Evolutionary conservation across 176 grass and related monocot genomes (phyloP).

Genomic region (Triticum dicoccoides): DNA sequence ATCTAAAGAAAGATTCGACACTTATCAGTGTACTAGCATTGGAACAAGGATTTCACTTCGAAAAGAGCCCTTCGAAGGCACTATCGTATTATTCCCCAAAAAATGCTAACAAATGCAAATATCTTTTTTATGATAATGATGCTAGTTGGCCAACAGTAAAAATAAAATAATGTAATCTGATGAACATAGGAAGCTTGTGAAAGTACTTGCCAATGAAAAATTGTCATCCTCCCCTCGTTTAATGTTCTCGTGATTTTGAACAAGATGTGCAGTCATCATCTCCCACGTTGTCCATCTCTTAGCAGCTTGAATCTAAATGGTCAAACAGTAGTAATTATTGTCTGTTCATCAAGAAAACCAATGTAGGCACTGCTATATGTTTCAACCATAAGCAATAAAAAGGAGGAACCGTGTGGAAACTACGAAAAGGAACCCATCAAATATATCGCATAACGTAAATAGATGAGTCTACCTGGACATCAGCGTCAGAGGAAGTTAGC

Average conservation of each 20-base stretch:
- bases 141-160: neutral
- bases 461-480: conserved; percentile 52
- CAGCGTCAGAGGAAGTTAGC: conserved; percentile 66
- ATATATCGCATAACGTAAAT: neutral
- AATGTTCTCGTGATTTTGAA: conserved; percentile 77
- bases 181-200: neutral
- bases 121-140: neutral
- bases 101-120: neutral
- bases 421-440: neutral
- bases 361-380: neutral
- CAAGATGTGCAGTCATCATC: conserved; percentile 95
- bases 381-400: conserved; percentile 14
- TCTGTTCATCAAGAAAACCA: neutral
- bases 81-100: neutral
- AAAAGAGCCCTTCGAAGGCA: neutral
- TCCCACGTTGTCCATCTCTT: conserved; percentile 98
- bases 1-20: neutral
- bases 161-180: neutral
- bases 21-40: neutral
- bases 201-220: conserved; percentile 70
- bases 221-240: conserved; percentile 83
- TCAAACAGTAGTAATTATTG: neutral
- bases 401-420: neutral
- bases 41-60: neutral
- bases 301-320: conserved; percentile 68